A percentile compares a stretch with the other conserved stretches of the same genome.
These are phyloP conservation scores for Vitis hybrid DNA, from an alignment of 177 flowering plant genomes.

Conservation along the genomic window DNA sequence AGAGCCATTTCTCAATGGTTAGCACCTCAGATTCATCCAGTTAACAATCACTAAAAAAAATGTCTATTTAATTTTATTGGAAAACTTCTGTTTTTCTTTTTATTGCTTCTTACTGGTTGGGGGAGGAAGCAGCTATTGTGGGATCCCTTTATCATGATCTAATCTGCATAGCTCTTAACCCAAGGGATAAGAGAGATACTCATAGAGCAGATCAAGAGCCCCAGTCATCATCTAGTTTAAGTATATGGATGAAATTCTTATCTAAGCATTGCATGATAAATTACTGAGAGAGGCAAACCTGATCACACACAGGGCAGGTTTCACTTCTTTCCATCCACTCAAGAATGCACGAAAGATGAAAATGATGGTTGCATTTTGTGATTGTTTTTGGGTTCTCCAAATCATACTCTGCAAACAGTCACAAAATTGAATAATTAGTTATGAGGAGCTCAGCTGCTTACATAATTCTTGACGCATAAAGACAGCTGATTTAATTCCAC, in stretches of 20 bases:
- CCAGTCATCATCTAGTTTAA: neutral
- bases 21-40: neutral
- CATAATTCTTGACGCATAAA: neutral
- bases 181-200: neutral
- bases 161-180: neutral
- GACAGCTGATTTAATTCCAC: no score
- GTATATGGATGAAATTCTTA: neutral
- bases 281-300: conserved; percentile 46
- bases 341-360: conserved; percentile 88
- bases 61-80: no score
- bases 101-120: no score
- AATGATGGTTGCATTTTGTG: conserved; percentile 81
- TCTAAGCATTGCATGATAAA: neutral
- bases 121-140: no score
- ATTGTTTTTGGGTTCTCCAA: conserved; percentile 67
- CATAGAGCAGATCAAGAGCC: neutral
- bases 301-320: conserved; percentile 81
- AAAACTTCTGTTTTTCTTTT: no score
- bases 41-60: neutral
- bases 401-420: conserved; percentile 63
- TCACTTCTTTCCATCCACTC: conserved; percentile 98
- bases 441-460: neutral
- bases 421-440: neutral
- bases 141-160: neutral
- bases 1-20: neutral